Evolutionary conservation across 441 rosid species (phyloP), one percentile per base, ranked within the genome.

Genomic region (Gossypium trilobum): DNA sequence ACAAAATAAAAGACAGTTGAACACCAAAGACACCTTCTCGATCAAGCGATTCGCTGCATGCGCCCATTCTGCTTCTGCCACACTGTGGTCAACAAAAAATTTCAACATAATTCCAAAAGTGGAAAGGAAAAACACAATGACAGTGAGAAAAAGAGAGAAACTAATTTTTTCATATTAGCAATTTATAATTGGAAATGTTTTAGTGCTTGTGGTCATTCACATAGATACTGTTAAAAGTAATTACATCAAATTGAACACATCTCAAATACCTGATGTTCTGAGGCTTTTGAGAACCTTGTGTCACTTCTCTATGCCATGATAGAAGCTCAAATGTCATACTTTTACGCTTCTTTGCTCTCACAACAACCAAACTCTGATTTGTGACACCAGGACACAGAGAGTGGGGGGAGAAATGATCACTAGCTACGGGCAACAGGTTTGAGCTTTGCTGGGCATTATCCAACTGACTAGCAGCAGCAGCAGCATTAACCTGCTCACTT

Each of bases 271-370:
- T 78, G 67, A 87, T 84, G 22, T 80, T 83, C 73, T 77, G 89
- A 78, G 82, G 88, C 80, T 80, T 83, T 67, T 33, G 84, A 52
- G 78, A 73, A 57, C 79, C 80, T 59, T 78, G 84, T 44, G 36
- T 63, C 71, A 89, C 82, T 84, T 88, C 96, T 82, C 82, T 84
- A 81, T 89, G 84, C 97, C 92, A 94, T 2, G 97, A 86, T 31
- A 83, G 61, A 80, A 79, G 83, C 73, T 80, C 92, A 73, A 87
- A 70, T 19, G 85, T 79, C 62, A 80, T 74, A 42, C 59, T 84
- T 85, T 85, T 94, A 50, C 93, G 94, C 88, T 94, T 94, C 79
- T 83, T 88, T 58, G 83, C 78, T 73, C 83, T 83, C 76, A 48
- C 71, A 46, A 71, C 70, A 16, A 69, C 78, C 78, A 77, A 50